Evolutionary conservation across 768 basidiomycete genomes (phyloP).

Genomic region (Termitomyces sp.): DNA sequence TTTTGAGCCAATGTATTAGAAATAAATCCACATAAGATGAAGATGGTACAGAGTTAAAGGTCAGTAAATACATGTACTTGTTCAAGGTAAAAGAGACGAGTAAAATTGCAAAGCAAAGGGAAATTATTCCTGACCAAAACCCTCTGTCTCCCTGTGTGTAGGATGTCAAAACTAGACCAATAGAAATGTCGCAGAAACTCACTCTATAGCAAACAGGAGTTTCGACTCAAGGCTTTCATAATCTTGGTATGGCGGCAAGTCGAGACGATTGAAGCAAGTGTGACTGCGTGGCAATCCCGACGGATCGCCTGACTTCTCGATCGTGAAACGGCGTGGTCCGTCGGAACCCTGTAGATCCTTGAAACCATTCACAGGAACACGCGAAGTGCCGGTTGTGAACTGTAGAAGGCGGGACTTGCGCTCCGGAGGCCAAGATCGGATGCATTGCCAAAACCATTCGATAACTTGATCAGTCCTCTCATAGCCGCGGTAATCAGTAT

Average conservation of each 20-base stretch:
- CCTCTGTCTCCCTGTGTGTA: constrained; percentile 67
- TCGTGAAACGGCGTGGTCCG: constrained; percentile 88
- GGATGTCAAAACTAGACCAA: background rate
- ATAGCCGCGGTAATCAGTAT: constrained; percentile 88
- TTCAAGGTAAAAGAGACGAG: background rate
- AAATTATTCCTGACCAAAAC: constrained; percentile 59
- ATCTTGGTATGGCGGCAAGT: constrained; percentile 86
- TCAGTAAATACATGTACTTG: background rate
- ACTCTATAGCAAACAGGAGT: constrained; percentile 81
- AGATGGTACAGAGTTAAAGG: constrained; percentile 6
- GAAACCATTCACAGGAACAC: constrained; percentile 89
- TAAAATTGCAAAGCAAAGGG: background rate
- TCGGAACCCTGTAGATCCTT: constrained; percentile 93
- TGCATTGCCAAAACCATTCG: constrained; percentile 95
- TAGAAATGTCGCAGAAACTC: constrained; percentile 21
- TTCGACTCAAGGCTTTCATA: constrained; percentile 86
- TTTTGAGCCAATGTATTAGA: no score
- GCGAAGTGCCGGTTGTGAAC: constrained; percentile 84
- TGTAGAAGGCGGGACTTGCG: constrained; percentile 82
- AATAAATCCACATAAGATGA: background rate
- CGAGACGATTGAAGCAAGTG: constrained; percentile 90
- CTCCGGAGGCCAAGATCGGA: constrained; percentile 87
- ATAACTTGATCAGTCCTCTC: constrained; percentile 84
- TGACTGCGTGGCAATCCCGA: constrained; percentile 84
- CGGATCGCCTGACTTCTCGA: constrained; percentile 91